These are phyloP conservation scores for Aspergillus nanangensis DNA, from an alignment of 495 filamentous ascomycete genomes.

Conservation along the genomic window DNA sequence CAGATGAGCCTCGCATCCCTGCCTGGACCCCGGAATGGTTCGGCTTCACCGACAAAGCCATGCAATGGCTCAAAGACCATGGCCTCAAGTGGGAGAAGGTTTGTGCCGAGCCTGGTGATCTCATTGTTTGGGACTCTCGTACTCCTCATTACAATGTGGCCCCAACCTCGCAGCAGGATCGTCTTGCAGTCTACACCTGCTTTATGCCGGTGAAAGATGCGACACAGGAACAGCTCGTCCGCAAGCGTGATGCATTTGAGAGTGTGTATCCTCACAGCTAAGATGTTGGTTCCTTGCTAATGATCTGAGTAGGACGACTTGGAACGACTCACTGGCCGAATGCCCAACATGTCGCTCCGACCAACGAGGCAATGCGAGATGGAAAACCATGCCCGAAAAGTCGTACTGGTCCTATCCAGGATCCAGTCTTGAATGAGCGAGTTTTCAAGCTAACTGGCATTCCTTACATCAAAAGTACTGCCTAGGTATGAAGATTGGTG, in stretches of 20 bases:
- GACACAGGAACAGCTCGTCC: conserved; percentile 26
- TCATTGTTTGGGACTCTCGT: conserved; percentile 41
- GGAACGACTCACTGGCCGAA: conserved; percentile 36
- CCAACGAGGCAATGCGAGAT: conserved; percentile 28
- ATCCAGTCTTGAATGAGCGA: conserved; percentile 25
- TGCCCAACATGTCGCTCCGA: conserved; percentile 24
- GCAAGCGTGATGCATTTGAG: conserved; percentile 36
- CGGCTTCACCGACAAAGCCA: conserved; percentile 31
- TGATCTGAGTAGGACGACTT: conserved; percentile 12
- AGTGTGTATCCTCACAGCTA: conserved; percentile 2
- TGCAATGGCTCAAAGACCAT: conserved; percentile 34
- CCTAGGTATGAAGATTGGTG: too few relatives aligned
- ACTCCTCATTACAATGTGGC: conserved; percentile 36
- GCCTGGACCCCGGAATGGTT: conserved; percentile 37
- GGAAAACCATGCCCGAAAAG: conserved; percentile 24
- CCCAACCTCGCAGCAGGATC: conserved; percentile 16
- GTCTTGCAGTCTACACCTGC: conserved; percentile 32
- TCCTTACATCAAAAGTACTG: conserved; percentile 26
- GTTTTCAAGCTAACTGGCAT: conserved; percentile 33
- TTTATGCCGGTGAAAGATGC: conserved; percentile 33
- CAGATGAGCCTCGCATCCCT: conserved; percentile 27
- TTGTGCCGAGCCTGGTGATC: conserved; percentile 35
- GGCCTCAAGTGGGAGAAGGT: conserved; percentile 34
- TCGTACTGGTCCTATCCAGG: conserved; percentile 16
- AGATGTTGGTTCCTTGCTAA: background rate